A percentile compares a stretch with the other conserved stretches of the same genome.
Evolutionary conservation across 73 alveolate genomes (phyloP).

Genomic region (Stentor coeruleus): DNA sequence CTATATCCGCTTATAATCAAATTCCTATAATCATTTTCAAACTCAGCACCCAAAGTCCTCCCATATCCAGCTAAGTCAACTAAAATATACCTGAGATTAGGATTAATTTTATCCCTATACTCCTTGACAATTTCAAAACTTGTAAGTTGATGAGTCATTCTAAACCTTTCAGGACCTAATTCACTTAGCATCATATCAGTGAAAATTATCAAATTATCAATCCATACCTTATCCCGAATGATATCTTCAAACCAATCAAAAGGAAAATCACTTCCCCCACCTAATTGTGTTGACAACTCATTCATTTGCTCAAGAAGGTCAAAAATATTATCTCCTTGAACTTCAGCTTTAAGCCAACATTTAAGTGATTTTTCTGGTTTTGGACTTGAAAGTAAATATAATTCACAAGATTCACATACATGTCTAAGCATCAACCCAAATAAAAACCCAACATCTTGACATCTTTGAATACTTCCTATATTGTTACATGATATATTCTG

Average conservation of each 20-base stretch:
- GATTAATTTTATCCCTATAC: slow-evolving; percentile 30
- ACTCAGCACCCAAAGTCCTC: neutral
- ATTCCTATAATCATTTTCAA: neutral
- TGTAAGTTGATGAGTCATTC: neutral
- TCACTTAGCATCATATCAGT: slow-evolving; percentile 31
- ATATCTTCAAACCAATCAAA: slow-evolving; percentile 38
- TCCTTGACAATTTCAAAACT: slow-evolving; percentile 27
- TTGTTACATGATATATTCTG: neutral
- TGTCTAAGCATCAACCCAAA: slow-evolving; percentile 20
- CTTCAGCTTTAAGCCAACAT: slow-evolving; percentile 23
- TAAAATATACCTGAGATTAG: slow-evolving; percentile 10
- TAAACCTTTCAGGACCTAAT: neutral
- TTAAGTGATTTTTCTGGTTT: neutral
- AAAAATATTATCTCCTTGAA: slow-evolving; percentile 21
- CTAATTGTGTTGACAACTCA: neutral
- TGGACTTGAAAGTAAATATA: neutral
- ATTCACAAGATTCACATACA: slow-evolving; percentile 20
- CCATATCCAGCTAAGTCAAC: slow-evolving; percentile 33
- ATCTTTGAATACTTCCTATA: neutral
- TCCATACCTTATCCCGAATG: slow-evolving; percentile 26
- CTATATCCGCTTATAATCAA: slow-evolving; percentile 2
- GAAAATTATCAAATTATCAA: slow-evolving; percentile 30
- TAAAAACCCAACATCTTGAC: neutral
- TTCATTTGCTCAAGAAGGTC: neutral
- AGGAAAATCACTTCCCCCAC: slow-evolving; percentile 33